Percentiles rank a stretch among this genome's conserved stretches.
Conservation (phyloP, 139 green algal species). For the Chlamydomonas incerta region DNA sequence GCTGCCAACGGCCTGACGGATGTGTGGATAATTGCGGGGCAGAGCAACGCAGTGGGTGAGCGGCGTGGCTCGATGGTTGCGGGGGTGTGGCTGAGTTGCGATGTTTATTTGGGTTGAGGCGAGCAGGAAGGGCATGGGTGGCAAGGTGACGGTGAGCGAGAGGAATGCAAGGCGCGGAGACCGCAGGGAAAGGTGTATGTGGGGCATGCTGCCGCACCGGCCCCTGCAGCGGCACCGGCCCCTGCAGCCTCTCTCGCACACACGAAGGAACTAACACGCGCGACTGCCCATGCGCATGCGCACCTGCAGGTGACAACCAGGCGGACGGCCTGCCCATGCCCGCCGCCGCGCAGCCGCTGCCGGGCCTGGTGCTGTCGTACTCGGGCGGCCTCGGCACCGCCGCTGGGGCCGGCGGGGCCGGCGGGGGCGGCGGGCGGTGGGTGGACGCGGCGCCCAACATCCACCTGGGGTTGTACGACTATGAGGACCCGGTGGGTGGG, state of each 20-base stretch:
- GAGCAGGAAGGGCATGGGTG: too few relatives aligned
- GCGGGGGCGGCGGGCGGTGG: not conserved
- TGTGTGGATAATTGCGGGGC: slow-evolving; percentile 29
- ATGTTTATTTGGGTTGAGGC: too few relatives aligned
- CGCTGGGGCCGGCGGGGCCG: too few relatives aligned
- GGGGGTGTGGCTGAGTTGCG: not conserved
- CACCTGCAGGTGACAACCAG: slow-evolving; percentile 24
- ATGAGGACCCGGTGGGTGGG: not conserved
- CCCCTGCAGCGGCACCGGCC: too few relatives aligned
- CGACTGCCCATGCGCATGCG: too few relatives aligned
- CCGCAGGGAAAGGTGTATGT: too few relatives aligned
- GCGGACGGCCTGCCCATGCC: slow-evolving; percentile 20
- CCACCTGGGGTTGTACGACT: slow-evolving; percentile 17
- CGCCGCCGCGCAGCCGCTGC: slow-evolving; percentile 3
- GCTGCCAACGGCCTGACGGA: not conserved
- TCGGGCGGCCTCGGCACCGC: not conserved
- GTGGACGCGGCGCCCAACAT: slow-evolving; percentile 20
- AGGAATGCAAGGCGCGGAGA: too few relatives aligned
- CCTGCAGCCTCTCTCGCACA: too few relatives aligned
- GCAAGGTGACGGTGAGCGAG: too few relatives aligned
- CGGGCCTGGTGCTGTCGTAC: slow-evolving; percentile 19
- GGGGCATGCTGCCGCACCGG: too few relatives aligned
- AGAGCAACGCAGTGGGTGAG: slow-evolving; percentile 36
- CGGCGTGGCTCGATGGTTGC: not conserved
- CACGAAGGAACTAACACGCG: too few relatives aligned